phyloP scores from a whole-genome alignment of 169 alveolate genomes.

The Plasmodium cynomolgi region DNA sequence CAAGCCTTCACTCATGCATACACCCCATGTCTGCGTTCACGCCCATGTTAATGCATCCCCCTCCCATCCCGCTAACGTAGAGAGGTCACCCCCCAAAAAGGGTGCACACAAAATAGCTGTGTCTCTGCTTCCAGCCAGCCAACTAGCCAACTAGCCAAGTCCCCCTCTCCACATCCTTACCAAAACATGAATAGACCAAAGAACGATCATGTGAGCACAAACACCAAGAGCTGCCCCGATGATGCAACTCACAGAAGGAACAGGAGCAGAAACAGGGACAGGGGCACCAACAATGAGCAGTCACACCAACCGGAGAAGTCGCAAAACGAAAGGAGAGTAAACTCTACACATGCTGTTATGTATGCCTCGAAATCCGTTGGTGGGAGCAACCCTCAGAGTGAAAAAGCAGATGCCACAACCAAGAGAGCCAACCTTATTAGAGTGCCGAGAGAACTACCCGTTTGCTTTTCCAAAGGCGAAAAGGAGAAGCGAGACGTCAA shows the following conservation, averaged over 20 bases:
- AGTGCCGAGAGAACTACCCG: not conserved
- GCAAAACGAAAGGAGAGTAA: not conserved
- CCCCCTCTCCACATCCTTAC: not conserved
- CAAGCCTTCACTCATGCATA: not conserved
- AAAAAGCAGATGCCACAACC: not conserved
- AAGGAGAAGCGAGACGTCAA: not conserved
- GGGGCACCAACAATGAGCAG: not conserved
- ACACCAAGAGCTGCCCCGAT: not conserved
- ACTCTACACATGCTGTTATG: not conserved
- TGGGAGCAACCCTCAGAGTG: not conserved
- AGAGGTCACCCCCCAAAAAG: not conserved
- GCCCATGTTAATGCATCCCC: not conserved
- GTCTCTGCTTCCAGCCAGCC: not conserved
- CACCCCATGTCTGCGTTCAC: not conserved
- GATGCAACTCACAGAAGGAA: not conserved
- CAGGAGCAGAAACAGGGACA: too few species aligned
- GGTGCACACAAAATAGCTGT: not conserved
- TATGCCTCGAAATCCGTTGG: not conserved
- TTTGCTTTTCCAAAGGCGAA: not conserved
- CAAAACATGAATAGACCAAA: constrained; percentile 20
- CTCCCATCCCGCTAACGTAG: not conserved
- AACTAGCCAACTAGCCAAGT: not conserved
- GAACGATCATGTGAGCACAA: not conserved
- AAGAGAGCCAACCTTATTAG: not conserved
- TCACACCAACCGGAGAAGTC: not conserved